A percentile compares a stretch with the other conserved stretches of the same genome.
phyloP scores from a whole-genome alignment of 495 filamentous ascomycete species.

The Podospora appendiculata region DNA sequence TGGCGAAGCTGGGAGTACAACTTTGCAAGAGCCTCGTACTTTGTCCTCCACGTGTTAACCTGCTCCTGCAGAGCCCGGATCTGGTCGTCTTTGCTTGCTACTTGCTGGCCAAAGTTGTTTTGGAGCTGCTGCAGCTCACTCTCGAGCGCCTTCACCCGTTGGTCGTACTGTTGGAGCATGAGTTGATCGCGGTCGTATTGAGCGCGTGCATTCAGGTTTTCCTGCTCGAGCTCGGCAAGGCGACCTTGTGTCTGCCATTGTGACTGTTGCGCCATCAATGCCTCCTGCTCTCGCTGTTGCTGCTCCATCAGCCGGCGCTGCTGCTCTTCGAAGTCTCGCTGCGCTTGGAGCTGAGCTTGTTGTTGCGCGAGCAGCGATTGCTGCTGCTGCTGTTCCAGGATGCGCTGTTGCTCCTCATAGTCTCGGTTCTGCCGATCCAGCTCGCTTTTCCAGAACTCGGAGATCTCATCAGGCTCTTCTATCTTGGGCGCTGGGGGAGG shows the following conservation, averaged over 20 bases:
- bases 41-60: conserved; percentile 91
- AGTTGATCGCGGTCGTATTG: conserved; percentile 96
- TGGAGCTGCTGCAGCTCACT: conserved; percentile 77
- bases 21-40: conserved; percentile 95
- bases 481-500: conserved; percentile 50
- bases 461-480: conserved; percentile 87
- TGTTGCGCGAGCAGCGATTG: conserved; percentile 59
- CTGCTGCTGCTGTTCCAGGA: conserved; percentile 75
- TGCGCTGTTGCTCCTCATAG: conserved; percentile 85
- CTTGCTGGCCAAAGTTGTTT: conserved; percentile 76
- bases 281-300: conserved; percentile 83
- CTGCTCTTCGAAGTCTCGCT: conserved; percentile 91
- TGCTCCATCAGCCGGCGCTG: conserved; percentile 83
- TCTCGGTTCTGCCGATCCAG: conserved; percentile 84
- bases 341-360: conserved; percentile 69
- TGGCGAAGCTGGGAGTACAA: conserved; percentile 92
- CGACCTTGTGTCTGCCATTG: conserved; percentile 88
- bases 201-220: conserved; percentile 87
- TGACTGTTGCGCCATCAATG: conserved; percentile 77
- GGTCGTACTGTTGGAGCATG: conserved; percentile 94
- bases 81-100: conserved; percentile 84
- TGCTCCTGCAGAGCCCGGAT: conserved; percentile 88
- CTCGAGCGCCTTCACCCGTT: conserved; percentile 86
- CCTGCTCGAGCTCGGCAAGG: conserved; percentile 86
- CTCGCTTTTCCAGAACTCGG: conserved; percentile 96